Evolutionary conservation across 2,329 filamentous ascomycete genomes (phyloP).

Genomic region (Fusarium sp.): DNA sequence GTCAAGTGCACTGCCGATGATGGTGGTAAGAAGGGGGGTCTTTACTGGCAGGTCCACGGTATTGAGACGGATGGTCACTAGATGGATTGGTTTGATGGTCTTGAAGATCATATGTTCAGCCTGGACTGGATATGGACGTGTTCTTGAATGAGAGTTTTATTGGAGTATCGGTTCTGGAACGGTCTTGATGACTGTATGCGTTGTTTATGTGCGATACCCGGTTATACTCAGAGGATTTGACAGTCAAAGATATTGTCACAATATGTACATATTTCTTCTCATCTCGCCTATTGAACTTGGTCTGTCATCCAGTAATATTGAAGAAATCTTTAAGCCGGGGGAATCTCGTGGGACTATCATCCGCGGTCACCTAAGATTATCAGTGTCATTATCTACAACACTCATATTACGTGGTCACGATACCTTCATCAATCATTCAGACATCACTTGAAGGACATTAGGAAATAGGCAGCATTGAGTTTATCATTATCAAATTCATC

Average conservation of each 20-base stretch:
- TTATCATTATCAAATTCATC: not conserved
- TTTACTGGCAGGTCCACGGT: conserved; percentile 37
- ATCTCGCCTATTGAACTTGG: not conserved
- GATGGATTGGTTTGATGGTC: not conserved
- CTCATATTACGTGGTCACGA: too few species aligned
- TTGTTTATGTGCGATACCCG: conserved; percentile 34
- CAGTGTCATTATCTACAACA: not conserved
- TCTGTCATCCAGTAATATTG: not conserved
- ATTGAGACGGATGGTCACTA: conserved; percentile 1
- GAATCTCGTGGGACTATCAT: not conserved
- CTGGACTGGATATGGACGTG: not conserved
- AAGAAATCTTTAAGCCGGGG: not conserved
- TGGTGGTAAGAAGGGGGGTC: conserved; percentile 15
- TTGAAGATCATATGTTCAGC: conserved; percentile 9
- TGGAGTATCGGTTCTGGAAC: conserved; percentile 8
- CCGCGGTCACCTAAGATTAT: not conserved
- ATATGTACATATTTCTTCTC: conserved; percentile 3
- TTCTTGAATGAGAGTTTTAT: not conserved
- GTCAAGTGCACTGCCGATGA: conserved; percentile 19
- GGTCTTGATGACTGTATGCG: conserved; percentile 24
- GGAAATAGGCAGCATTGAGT: not conserved
- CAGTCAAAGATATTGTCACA: conserved; percentile 10
- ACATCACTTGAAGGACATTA: not conserved
- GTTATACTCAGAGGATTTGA: conserved; percentile 7
- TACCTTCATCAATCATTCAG: not conserved